phyloP scores from a whole-genome alignment of 2,329 filamentous ascomycete genomes.

The Aspergillus chevalieri region DNA sequence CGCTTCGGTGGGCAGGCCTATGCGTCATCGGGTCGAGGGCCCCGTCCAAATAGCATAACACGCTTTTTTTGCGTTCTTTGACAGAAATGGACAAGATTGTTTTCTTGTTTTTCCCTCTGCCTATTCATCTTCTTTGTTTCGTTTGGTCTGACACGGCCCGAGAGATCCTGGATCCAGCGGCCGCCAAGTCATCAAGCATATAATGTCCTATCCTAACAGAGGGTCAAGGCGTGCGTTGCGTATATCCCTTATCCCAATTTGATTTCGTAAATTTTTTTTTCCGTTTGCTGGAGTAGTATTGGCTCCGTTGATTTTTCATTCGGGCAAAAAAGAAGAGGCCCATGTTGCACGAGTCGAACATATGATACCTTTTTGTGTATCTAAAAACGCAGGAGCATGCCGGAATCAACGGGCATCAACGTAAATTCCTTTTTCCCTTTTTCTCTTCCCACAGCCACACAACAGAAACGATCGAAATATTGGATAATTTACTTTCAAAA shows the following conservation, averaged over 20 bases:
- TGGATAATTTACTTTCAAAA: not conserved
- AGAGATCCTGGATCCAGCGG: not conserved
- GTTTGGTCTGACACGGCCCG: not conserved
- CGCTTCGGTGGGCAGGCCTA: not conserved
- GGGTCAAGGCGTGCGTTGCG: slow-evolving; percentile 1
- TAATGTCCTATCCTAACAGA: not conserved
- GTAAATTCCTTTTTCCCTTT: not conserved
- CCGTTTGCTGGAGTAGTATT: not conserved
- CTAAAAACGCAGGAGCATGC: slow-evolving; percentile 1
- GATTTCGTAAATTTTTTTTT: not conserved
- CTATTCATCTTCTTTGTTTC: not conserved
- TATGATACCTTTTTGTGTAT: slow-evolving; percentile 1
- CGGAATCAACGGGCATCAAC: slow-evolving; percentile 5
- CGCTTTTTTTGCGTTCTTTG: too few relatives aligned
- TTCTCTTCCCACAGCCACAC: not conserved
- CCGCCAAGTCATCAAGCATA: not conserved
- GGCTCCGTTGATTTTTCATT: not conserved
- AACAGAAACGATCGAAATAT: not conserved
- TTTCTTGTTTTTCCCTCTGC: not conserved
- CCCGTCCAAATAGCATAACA: not conserved
- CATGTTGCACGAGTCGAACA: slow-evolving; percentile 1
- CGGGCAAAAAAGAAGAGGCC: not conserved
- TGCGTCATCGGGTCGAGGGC: not conserved
- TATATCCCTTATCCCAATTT: not conserved
- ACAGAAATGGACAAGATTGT: too few relatives aligned